Conservation (phyloP, 1,284 basidiomycete species). For the Coniferiporia sulphurascens region DNA sequence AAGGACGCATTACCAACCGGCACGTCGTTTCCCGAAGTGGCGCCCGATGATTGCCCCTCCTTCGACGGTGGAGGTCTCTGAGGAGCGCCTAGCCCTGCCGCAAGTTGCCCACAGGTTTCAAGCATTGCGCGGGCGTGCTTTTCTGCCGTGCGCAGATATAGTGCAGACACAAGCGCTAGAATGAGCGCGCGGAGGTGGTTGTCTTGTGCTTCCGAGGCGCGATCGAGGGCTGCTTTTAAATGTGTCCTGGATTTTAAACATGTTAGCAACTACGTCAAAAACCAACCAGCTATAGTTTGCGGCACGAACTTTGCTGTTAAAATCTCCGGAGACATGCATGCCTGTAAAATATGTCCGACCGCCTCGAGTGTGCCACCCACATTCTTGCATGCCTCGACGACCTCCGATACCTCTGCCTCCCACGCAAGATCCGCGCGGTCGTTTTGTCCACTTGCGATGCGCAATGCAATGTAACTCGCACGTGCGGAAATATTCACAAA, state of each 20-base stretch:
- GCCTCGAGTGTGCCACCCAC: constrained; percentile 53
- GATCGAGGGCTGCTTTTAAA: constrained; percentile 52
- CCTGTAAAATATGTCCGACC: constrained; percentile 49
- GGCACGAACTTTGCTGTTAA: constrained; percentile 51
- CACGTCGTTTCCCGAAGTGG: constrained; percentile 16
- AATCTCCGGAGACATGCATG: constrained; percentile 51
- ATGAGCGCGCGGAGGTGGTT: constrained; percentile 67
- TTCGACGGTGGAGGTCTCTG: constrained; percentile 20
- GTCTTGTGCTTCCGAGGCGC: constrained; percentile 53
- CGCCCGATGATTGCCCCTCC: constrained; percentile 9
- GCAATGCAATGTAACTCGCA: constrained; percentile 54
- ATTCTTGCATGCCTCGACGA: constrained; percentile 41
- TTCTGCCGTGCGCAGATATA: constrained; percentile 64
- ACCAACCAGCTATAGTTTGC: background rate
- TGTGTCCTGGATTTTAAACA: constrained; percentile 41
- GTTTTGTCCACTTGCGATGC: constrained; percentile 40
- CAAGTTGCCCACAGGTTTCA: constrained; percentile 59
- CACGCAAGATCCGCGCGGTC: constrained; percentile 20
- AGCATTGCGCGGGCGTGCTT: constrained; percentile 64
- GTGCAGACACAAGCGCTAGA: constrained; percentile 58
- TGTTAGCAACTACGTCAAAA: background rate
- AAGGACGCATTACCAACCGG: constrained; percentile 56
- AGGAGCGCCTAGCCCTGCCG: constrained; percentile 63
- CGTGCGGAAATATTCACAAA: constrained; percentile 54
- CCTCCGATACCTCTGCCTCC: constrained; percentile 31